A percentile compares a stretch with the other conserved stretches of the same genome.
Evolutionary conservation across 352 stramenopile species (phyloP).

Genomic region (Pythium plurisporium): DNA sequence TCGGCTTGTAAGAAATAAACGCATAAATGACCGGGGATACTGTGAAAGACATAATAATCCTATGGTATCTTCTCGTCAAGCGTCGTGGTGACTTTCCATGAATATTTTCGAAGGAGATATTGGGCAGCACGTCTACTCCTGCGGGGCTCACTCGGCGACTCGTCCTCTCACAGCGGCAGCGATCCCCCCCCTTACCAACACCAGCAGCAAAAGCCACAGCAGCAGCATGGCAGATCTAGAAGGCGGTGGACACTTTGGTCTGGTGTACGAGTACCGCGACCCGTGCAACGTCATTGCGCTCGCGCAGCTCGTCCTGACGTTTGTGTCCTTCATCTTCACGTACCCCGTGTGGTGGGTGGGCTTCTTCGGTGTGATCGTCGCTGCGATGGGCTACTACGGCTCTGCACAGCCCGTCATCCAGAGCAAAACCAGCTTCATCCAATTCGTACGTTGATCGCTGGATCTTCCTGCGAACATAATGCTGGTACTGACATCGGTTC

Average conservation of each 20-base stretch:
- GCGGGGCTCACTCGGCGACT: constrained; percentile 7
- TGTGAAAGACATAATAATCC: constrained; percentile 18
- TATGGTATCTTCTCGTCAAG: constrained; percentile 6
- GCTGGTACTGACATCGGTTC: neutral
- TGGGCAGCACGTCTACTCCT: neutral
- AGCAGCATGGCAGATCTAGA: constrained; percentile 66
- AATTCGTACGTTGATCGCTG: constrained; percentile 56
- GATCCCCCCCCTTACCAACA: neutral
- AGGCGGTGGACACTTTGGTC: constrained; percentile 57
- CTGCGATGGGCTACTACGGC: constrained; percentile 78
- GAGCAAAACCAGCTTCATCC: constrained; percentile 87
- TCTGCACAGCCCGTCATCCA: constrained; percentile 79
- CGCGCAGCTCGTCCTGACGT: constrained; percentile 60
- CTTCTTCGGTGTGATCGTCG: constrained; percentile 75
- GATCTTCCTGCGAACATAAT: neutral
- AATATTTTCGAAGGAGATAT: constrained; percentile 1
- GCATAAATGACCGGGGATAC: constrained; percentile 2
- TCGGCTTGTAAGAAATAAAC: neutral
- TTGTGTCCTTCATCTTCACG: constrained; percentile 75
- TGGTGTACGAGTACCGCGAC: constrained; percentile 83
- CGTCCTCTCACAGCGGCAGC: constrained; percentile 1
- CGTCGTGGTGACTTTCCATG: constrained; percentile 6
- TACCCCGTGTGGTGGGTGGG: constrained; percentile 79
- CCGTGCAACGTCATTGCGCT: constrained; percentile 80
- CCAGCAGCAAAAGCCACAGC: neutral